A percentile compares a stretch with the other conserved stretches of the same genome.
phyloP scores from a whole-genome alignment of 352 stramenopile genomes.

The Globisporangium irregulare region DNA sequence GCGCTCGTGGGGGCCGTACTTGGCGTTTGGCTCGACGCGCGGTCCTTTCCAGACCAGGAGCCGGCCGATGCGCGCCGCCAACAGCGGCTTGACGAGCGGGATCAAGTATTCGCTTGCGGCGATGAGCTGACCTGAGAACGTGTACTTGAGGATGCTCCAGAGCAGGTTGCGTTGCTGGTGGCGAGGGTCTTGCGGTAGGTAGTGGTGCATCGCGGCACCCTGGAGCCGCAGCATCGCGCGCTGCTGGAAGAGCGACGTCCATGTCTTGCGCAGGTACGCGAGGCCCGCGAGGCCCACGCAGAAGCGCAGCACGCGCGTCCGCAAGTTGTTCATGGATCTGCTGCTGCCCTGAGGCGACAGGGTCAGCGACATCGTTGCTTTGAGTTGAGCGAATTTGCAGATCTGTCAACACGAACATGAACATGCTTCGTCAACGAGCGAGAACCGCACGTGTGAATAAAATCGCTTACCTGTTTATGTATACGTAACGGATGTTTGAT shows the following conservation, averaged over 20 bases:
- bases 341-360: background rate
- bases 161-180: conserved; percentile 5
- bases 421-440: too few relatives aligned
- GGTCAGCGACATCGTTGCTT: background rate
- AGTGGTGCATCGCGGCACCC: background rate
- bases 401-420: background rate
- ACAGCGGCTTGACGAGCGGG: conserved; percentile 45
- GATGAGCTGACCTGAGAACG: conserved; percentile 44
- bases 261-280: conserved; percentile 28
- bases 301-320: conserved; percentile 22
- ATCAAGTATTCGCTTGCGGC: conserved; percentile 53
- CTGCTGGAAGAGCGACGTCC: conserved; percentile 22
- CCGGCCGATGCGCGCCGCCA: conserved; percentile 40
- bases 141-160: conserved; percentile 38
- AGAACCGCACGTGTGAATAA: too few relatives aligned
- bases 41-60: conserved; percentile 38
- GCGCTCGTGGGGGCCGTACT: conserved; percentile 50
- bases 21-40: conserved; percentile 26
- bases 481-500: too few relatives aligned
- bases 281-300: conserved; percentile 12
- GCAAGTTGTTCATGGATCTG: background rate
- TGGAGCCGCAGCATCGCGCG: conserved; percentile 23
- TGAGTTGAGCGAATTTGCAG: background rate
- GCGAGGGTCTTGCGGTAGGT: background rate
- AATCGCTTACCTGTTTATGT: too few relatives aligned